Conservation (phyloP, 208 protist genomes). For the Trypanosomatidae sp. region DNA sequence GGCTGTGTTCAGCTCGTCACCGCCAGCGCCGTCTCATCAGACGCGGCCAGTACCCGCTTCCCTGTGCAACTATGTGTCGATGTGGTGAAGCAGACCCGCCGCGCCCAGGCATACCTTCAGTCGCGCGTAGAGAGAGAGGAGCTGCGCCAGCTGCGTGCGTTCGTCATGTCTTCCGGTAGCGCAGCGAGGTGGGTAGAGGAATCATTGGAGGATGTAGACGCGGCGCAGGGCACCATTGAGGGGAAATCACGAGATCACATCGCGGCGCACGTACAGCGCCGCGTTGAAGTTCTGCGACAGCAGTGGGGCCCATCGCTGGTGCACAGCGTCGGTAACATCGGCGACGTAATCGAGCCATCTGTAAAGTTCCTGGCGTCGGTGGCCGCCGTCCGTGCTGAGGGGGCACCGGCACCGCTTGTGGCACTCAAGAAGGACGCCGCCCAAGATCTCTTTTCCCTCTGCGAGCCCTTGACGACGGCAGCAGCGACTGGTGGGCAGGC, state of each 20-base stretch:
- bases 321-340: slow-evolving; percentile 44
- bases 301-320: slow-evolving; percentile 63
- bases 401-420: slow-evolving; percentile 39
- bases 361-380: slow-evolving; percentile 56
- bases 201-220: slow-evolving; percentile 7
- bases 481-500: not conserved
- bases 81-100: slow-evolving; percentile 65
- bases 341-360: slow-evolving; percentile 43
- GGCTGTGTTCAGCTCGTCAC: slow-evolving; percentile 55
- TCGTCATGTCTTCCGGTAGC: slow-evolving; percentile 2
- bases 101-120: slow-evolving; percentile 51
- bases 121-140: slow-evolving; percentile 39
- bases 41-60: slow-evolving; percentile 56
- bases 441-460: slow-evolving; percentile 44
- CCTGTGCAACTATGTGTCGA: slow-evolving; percentile 69
- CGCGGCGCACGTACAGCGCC: slow-evolving; percentile 20
- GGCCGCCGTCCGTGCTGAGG: slow-evolving; percentile 37
- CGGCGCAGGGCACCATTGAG: slow-evolving; percentile 11
- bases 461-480: slow-evolving; percentile 4
- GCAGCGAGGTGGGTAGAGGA: slow-evolving; percentile 3
- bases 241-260: slow-evolving; percentile 18
- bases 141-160: slow-evolving; percentile 9
- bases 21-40: slow-evolving; percentile 40
- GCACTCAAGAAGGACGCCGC: slow-evolving; percentile 57
- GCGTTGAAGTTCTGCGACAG: slow-evolving; percentile 33